Percentiles rank a stretch among this genome's conserved stretches.
Evolutionary conservation across 2,329 filamentous ascomycete species (phyloP).

Genomic region (Diaporthe humulicola): DNA sequence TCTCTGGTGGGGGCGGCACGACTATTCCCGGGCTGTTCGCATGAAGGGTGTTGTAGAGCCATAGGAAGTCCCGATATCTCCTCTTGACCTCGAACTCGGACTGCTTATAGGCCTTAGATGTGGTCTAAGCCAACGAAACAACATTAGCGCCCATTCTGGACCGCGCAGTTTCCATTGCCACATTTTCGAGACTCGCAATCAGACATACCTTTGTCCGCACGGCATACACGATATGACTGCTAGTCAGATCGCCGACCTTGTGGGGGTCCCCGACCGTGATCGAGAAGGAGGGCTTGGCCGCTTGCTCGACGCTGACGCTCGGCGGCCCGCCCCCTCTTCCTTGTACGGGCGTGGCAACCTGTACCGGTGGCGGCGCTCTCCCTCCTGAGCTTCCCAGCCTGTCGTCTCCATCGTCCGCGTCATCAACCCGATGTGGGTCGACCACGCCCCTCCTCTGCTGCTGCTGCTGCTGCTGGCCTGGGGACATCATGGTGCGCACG

Average conservation of each 20-base stretch:
- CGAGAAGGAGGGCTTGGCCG: slow-evolving; percentile 89
- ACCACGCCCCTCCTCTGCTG: slow-evolving; percentile 58
- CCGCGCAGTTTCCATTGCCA: background rate
- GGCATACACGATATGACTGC: slow-evolving; percentile 97
- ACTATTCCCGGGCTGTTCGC: slow-evolving; percentile 95
- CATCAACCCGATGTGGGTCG: slow-evolving; percentile 76
- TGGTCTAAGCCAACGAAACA: slow-evolving; percentile 71
- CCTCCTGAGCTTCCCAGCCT: slow-evolving; percentile 56
- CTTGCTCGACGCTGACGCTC: slow-evolving; percentile 92
- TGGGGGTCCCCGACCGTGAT: slow-evolving; percentile 96
- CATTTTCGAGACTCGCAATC: slow-evolving; percentile 5
- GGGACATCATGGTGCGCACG: slow-evolving; percentile 69
- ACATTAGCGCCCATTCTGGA: background rate
- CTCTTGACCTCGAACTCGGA: slow-evolving; percentile 93
- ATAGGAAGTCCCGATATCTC: slow-evolving; percentile 95
- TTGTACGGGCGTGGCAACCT: slow-evolving; percentile 66
- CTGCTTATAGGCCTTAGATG: slow-evolving; percentile 94
- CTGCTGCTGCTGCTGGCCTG: slow-evolving; percentile 49
- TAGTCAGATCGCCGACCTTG: slow-evolving; percentile 97
- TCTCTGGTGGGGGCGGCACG: slow-evolving; percentile 95
- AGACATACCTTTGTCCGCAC: slow-evolving; percentile 85
- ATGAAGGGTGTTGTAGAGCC: slow-evolving; percentile 96
- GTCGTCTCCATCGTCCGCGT: slow-evolving; percentile 75
- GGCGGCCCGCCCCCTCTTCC: slow-evolving; percentile 71
- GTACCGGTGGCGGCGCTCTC: slow-evolving; percentile 77